phyloP scores from a whole-genome alignment of 768 basidiomycete genomes.

The Mycena floridula region DNA sequence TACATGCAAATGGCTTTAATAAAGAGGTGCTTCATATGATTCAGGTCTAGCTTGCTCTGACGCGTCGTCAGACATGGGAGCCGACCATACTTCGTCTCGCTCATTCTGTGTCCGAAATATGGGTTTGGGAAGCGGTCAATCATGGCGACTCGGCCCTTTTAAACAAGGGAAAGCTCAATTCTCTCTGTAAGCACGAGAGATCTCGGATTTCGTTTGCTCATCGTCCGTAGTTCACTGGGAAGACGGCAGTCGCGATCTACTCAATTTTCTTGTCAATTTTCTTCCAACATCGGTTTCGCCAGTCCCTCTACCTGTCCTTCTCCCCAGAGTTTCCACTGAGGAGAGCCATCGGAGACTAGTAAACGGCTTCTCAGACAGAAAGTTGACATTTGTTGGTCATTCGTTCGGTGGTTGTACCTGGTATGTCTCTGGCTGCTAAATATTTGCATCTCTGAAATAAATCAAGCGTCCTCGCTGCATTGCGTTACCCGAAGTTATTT shows the following conservation, averaged over 20 bases:
- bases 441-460: not conserved
- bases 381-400: slow-evolving; percentile 50
- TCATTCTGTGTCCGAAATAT: slow-evolving; percentile 38
- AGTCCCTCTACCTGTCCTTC: slow-evolving; percentile 22
- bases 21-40: slow-evolving; percentile 55
- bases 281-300: slow-evolving; percentile 41
- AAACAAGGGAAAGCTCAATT: slow-evolving; percentile 39
- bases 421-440: slow-evolving; percentile 26
- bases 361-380: slow-evolving; percentile 29
- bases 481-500: slow-evolving; percentile 42
- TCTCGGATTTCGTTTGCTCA: not conserved
- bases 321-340: not conserved
- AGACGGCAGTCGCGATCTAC: slow-evolving; percentile 49
- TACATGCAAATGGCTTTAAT: slow-evolving; percentile 83
- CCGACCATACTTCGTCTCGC: not conserved
- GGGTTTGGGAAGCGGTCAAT: slow-evolving; percentile 50
- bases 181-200: slow-evolving; percentile 28
- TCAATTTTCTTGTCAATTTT: slow-evolving; percentile 45
- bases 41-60: not conserved
- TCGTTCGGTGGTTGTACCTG: slow-evolving; percentile 52
- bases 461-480: slow-evolving; percentile 34
- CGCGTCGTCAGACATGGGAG: not conserved
- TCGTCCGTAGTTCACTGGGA: slow-evolving; percentile 42
- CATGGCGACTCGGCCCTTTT: slow-evolving; percentile 56
- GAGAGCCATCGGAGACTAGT: not conserved